Evolutionary conservation across 2,329 filamentous ascomycete species (phyloP), one percentile per base, ranked within the genome.

Genomic region (Monosporascus sp.): DNA sequence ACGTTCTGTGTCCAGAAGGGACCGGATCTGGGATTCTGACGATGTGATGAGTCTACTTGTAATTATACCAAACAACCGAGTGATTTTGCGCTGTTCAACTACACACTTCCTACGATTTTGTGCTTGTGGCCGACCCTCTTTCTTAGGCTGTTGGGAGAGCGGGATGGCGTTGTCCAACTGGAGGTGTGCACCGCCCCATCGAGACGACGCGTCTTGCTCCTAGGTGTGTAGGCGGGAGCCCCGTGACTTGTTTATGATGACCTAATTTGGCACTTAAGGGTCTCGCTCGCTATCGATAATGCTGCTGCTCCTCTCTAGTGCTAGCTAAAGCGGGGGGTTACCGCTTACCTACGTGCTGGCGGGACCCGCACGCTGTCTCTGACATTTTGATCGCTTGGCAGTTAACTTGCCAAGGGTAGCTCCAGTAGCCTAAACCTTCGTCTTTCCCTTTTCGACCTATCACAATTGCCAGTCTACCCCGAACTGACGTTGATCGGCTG

Each of bases 31-130:
- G 56, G 52, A 59, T 55, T 60, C 58, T 68, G 64, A 69, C 59
- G 65, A 69, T 60, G 61, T 64, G 61, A 64, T 62, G 66, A 66
- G 63, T 51, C 52, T 61, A 66, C 59, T 62, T 69, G 67, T 70
- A 70, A 70, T 69, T 68, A 70, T 70, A 69, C 64, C 64, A 66
- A 60, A 46, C 53, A 59, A 49, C 45, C 56, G 38, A 40, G 47
- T 52, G 52, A 52, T 52, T 48, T 57, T 54, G 47, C 53, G 52
- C 52, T 47, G 52, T 49, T 61, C 40, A 43, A 14, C 19, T 20
- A 16, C 31, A 14, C 31, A 34, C 4, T 34, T 34, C 5, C 37
- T 11, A 19, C 22, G 11, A 20, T 20, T 20, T 20, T 43, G 19
- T 43, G 8, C 19, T 24, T 17, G 11, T 43, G 40, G 5, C 14